Base-by-base conservation (phyloP, 1,284 basidiomycete genomes). In the Cryptococcus hybrid region DNA sequence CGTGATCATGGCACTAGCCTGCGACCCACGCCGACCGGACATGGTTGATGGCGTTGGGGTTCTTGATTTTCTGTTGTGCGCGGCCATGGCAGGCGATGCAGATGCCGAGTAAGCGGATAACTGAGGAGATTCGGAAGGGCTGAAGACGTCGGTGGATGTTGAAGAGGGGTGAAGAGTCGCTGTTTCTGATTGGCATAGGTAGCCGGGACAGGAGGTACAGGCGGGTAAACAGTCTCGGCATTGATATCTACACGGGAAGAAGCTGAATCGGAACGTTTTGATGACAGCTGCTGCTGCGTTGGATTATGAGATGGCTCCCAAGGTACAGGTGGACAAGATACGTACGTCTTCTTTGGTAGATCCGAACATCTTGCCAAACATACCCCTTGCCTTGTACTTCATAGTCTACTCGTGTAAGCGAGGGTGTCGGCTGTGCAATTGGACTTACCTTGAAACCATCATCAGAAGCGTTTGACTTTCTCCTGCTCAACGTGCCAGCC, bases 341-440 rank as follows among this genome's bases (percentile, higher is more conserved):
- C 58, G 35, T 34, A 61, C 59, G 36, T 39, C 37, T 40, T 56
- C 38, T 5, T 38, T 58, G 2, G 60, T 54, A 3, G 65, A 57
- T 4, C 74, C 73, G 61, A 78, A 78, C 70, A 77, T 74, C 51
- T 74, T 64, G 1, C 75, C 76, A 57, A 77, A 73, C 57, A 78
- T 66, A 12, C 75, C 75, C 60, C 61, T 74, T 36, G 71, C 70
- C 58, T 68, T 76, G 60, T 57, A 68, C 12, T 70, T 61, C 58
- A 73, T 65, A 43, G 64, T 75, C 72, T 74, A n/a, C 50, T 42
- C 55, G 50, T 36, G 47, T 39, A n/a, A 42, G n/a, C 34, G 7
- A 38, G 30, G 3, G 30, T 30, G 30, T 3, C 30, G 30, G 3
- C 30, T 30, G 30, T 30, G 3, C 30, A 4, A 12, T 13, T 5